phyloP scores from a whole-genome alignment of 2,329 filamentous ascomycete species.

The Penicillium sp. region DNA sequence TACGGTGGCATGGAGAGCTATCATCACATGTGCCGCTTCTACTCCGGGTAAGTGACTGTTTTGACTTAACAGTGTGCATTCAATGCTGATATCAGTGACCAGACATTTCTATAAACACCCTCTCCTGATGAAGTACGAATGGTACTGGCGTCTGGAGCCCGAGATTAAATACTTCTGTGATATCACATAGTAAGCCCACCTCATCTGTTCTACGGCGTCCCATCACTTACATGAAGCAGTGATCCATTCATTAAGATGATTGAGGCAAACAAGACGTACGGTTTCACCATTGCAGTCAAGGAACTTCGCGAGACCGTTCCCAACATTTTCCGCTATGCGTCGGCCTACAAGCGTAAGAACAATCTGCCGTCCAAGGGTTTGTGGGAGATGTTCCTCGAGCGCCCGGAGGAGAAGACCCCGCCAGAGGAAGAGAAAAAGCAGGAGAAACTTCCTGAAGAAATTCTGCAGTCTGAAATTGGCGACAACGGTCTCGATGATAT shows the following conservation, averaged over 20 bases:
- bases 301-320: slow-evolving; percentile 96
- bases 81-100: not conserved
- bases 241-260: slow-evolving; percentile 97
- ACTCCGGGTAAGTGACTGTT: slow-evolving; percentile 69
- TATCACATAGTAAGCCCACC: slow-evolving; percentile 77
- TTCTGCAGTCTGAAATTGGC: slow-evolving; percentile 69
- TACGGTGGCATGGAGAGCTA: slow-evolving; percentile 98
- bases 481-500: slow-evolving; percentile 70
- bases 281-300: slow-evolving; percentile 98
- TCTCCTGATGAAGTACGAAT: slow-evolving; percentile 91
- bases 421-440: slow-evolving; percentile 59
- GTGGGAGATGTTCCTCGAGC: slow-evolving; percentile 97
- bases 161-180: slow-evolving; percentile 99
- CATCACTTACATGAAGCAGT: slow-evolving; percentile 42
- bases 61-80: not conserved
- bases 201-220: not conserved
- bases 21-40: slow-evolving; percentile 98
- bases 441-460: slow-evolving; percentile 74
- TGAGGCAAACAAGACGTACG: slow-evolving; percentile 91
- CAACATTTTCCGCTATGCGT: slow-evolving; percentile 98
- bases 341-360: slow-evolving; percentile 89
- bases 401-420: slow-evolving; percentile 46
- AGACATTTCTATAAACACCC: slow-evolving; percentile 97
- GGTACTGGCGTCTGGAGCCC: slow-evolving; percentile 99
- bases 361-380: slow-evolving; percentile 86